These are phyloP conservation scores for Chaetomiaceae sp. DNA, from an alignment of 2,329 filamentous ascomycete genomes.

Conservation along the genomic window DNA sequence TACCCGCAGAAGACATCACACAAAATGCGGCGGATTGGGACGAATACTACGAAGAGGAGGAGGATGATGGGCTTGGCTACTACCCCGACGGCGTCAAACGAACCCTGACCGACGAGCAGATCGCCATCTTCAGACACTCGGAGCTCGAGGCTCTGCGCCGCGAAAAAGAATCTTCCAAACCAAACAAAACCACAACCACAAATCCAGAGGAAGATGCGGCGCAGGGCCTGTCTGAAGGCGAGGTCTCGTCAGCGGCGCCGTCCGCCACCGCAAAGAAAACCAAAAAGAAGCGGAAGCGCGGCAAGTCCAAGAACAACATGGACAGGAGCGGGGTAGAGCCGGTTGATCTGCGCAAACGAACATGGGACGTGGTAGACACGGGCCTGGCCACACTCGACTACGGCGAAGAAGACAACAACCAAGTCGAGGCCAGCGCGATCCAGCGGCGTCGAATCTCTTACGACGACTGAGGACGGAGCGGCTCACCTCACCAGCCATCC, in stretches of 20 bases:
- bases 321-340: slow-evolving; percentile 35
- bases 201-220: slow-evolving; percentile 8
- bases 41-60: slow-evolving; percentile 44
- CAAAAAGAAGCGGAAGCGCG: slow-evolving; percentile 28
- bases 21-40: slow-evolving; percentile 28
- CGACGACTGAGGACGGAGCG: slow-evolving; percentile 33
- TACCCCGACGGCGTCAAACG: slow-evolving; percentile 84
- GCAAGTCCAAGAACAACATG: slow-evolving; percentile 33
- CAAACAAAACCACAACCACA: slow-evolving; percentile 28
- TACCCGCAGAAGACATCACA: slow-evolving; percentile 5
- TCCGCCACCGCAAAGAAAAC: slow-evolving; percentile 22
- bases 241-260: slow-evolving; percentile 24
- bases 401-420: slow-evolving; percentile 39
- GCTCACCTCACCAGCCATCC: slow-evolving; percentile 3
- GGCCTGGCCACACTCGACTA: slow-evolving; percentile 59
- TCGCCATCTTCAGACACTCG: slow-evolving; percentile 83
- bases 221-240: slow-evolving; percentile 21
- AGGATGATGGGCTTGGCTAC: slow-evolving; percentile 70
- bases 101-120: slow-evolving; percentile 86
- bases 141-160: slow-evolving; percentile 71
- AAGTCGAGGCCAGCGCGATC: slow-evolving; percentile 26
- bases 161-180: slow-evolving; percentile 36
- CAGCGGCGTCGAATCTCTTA: slow-evolving; percentile 45
- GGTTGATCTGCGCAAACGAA: slow-evolving; percentile 58
- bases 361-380: slow-evolving; percentile 61